A percentile compares a stretch with the other conserved stretches of the same genome.
Conservation (phyloP, 768 basidiomycete species). For the Stropharia rugosoannulata region DNA sequence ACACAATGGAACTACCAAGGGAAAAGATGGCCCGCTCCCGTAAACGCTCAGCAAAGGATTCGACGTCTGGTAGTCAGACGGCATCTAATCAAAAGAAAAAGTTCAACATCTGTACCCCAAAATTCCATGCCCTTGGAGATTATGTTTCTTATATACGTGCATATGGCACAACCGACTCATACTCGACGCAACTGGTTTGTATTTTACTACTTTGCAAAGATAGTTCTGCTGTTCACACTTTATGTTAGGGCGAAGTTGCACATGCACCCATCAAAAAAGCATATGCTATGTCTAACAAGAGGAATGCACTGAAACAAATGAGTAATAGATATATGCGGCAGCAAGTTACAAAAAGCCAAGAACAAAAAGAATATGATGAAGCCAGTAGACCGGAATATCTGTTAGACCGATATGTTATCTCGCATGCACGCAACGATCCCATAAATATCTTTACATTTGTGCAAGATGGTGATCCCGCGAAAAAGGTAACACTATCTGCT, state of each 20-base stretch:
- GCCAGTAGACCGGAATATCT: not conserved
- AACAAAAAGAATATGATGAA: not conserved
- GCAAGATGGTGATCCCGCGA: slow-evolving; percentile 14
- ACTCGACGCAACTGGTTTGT: not conserved
- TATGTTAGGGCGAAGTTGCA: not conserved
- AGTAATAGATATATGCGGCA: no score
- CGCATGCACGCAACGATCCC: slow-evolving; percentile 13
- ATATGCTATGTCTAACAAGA: no score
- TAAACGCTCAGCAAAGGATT: not conserved
- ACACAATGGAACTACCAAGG: slow-evolving; percentile 34
- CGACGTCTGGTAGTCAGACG: not conserved
- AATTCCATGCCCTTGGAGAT: slow-evolving; percentile 35
- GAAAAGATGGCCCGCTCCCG: slow-evolving; percentile 30
- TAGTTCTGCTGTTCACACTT: slow-evolving; percentile 27
- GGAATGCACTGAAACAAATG: no score
- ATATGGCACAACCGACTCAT: no score
- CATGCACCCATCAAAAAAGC: not conserved
- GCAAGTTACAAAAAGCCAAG: not conserved
- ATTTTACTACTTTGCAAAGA: not conserved
- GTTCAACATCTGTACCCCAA: slow-evolving; percentile 32
- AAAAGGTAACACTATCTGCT: slow-evolving; percentile 11
- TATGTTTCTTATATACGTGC: slow-evolving; percentile 13
- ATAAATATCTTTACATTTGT: slow-evolving; percentile 18
- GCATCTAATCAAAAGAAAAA: slow-evolving; percentile 23
- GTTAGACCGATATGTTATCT: slow-evolving; percentile 13